phyloP scores from a whole-genome alignment of 148 eudicot species.

The Salicornia ramosissima region DNA sequence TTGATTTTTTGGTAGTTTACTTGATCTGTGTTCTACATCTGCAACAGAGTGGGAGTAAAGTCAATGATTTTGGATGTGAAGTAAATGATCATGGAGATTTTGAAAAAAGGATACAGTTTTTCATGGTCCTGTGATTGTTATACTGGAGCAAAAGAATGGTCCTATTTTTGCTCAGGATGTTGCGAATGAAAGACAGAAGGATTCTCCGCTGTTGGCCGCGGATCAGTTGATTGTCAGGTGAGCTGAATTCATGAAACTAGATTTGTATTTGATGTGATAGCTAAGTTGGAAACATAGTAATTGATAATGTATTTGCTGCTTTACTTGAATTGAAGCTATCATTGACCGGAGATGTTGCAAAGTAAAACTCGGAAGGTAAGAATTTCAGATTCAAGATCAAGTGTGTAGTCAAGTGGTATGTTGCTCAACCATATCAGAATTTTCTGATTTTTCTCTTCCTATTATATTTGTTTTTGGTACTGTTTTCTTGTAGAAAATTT shows the following conservation, averaged over 20 bases:
- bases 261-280: not conserved
- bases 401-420: not conserved
- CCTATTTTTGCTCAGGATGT: not conserved
- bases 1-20: not conserved
- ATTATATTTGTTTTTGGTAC: not conserved
- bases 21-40: not conserved
- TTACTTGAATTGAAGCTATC: not conserved
- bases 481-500: too few relatives aligned
- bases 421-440: not conserved
- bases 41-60: constrained; percentile 10
- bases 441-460: too few relatives aligned
- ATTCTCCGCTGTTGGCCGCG: constrained; percentile 1
- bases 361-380: not conserved
- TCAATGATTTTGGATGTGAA: constrained; percentile 4
- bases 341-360: not conserved
- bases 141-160: not conserved
- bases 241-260: not conserved
- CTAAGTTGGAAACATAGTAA: not conserved
- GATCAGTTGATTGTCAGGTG: constrained; percentile 17
- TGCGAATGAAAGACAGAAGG: constrained; percentile 1
- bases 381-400: constrained; percentile 3
- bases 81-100: not conserved
- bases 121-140: not conserved
- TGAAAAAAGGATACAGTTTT: constrained; percentile 11
- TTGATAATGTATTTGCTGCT: not conserved